A percentile compares a stretch with the other conserved stretches of the same genome.
Conservation (phyloP, 2,329 filamentous ascomycete species). For the Monosporascus sp. region DNA sequence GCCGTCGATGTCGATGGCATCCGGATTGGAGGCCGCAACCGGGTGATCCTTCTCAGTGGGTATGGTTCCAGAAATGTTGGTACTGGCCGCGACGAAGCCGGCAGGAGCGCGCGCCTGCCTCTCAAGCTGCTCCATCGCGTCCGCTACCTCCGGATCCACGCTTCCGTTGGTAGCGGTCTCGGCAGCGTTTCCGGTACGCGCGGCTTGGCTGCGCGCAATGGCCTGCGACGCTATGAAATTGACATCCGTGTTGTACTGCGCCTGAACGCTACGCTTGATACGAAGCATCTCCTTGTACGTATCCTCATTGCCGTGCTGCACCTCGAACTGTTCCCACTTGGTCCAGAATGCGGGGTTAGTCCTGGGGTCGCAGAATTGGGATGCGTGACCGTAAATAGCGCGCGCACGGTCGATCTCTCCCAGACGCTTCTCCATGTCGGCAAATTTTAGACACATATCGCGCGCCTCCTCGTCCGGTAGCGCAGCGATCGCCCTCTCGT, state of each 20-base stretch:
- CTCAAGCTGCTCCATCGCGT: conserved; percentile 88
- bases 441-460: conserved; percentile 98
- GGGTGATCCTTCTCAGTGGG: conserved; percentile 32
- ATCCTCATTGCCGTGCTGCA: conserved; percentile 97
- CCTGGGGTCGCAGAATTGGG: conserved; percentile 93
- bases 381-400: conserved; percentile 93
- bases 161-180: conserved; percentile 27
- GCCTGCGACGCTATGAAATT: conserved; percentile 97
- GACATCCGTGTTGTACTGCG: conserved; percentile 98
- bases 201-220: conserved; percentile 68
- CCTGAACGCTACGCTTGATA: conserved; percentile 94
- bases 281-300: conserved; percentile 99
- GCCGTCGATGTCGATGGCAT: conserved; percentile 77
- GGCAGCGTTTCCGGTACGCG: conserved; percentile 33
- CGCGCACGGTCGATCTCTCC: conserved; percentile 93
- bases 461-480: conserved; percentile 89
- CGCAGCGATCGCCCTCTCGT: conserved; percentile 92
- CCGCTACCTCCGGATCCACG: conserved; percentile 50
- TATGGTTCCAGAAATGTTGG: conserved; percentile 62
- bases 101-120: conserved; percentile 81
- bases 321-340: conserved; percentile 96
- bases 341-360: conserved; percentile 89
- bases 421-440: conserved; percentile 87
- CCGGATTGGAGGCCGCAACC: conserved; percentile 63
- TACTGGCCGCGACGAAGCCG: conserved; percentile 86